phyloP scores from a whole-genome alignment of 1,139 yeast genomes.

The Hyphopichia pseudoburtonii region DNA sequence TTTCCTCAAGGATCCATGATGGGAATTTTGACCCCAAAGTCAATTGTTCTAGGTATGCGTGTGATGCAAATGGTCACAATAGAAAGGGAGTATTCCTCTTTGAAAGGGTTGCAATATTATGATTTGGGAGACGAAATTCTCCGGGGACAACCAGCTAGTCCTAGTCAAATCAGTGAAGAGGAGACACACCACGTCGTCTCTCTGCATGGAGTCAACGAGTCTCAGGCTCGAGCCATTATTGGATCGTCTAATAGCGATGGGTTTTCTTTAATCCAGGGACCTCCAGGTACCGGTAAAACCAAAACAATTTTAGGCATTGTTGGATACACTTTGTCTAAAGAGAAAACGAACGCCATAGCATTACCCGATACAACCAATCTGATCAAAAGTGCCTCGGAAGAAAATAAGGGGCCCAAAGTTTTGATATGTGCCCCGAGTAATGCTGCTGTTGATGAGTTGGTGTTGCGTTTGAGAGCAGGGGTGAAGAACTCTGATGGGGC shows the following conservation, averaged over 20 bases:
- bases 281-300: constrained; percentile 98
- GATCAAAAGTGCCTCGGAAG: constrained; percentile 7
- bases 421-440: constrained; percentile 97
- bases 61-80: constrained; percentile 87
- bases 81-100: constrained; percentile 88
- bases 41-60: constrained; percentile 63
- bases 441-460: constrained; percentile 97
- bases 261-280: constrained; percentile 92
- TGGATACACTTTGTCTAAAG: constrained; percentile 61
- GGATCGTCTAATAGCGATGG: constrained; percentile 71
- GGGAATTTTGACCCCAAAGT: constrained; percentile 60
- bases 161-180: constrained; percentile 30
- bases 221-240: constrained; percentile 87
- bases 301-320: constrained; percentile 92
- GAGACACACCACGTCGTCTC: constrained; percentile 41
- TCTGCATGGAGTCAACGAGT: constrained; percentile 67
- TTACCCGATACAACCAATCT: constrained; percentile 14
- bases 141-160: constrained; percentile 58
- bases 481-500: constrained; percentile 59
- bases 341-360: constrained; percentile 28
- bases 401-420: constrained; percentile 38
- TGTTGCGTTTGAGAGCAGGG: constrained; percentile 79
- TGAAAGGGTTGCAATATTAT: constrained; percentile 78
- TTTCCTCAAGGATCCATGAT: constrained; percentile 50
- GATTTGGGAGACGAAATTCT: constrained; percentile 68